Base-by-base conservation (phyloP, 148 eudicot species). In the Cornus florida region DNA sequence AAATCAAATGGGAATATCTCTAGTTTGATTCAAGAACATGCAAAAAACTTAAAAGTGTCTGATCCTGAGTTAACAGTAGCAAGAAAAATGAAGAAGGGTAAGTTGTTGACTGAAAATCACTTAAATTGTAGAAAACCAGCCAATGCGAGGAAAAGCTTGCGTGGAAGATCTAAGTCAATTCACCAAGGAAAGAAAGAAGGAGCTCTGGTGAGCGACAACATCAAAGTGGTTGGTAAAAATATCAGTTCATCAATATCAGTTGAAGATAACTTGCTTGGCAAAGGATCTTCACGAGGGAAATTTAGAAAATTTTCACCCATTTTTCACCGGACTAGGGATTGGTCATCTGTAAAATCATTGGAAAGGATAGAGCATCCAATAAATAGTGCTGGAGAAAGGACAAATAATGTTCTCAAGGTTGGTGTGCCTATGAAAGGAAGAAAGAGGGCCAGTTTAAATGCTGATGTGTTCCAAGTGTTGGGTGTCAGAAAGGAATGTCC, bases 401-500 rank as follows among this genome's bases (percentile, higher is more conserved):
- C 38, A 71, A 70, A 70, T 68, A 67, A 68, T 46, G 74, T 28
- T 16, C 17, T 46, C 75, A 80, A 80, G 72, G 67, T 65, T 23
- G 75, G 69, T 77, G 9, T 56, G 13, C 53, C 17, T 33, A 70
- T 78, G 76, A 77, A 70, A 82, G 74, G 88, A 68, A 86, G 69
- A 75, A 78, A 75, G 62, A 74, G 43, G 69, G 66, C 60, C 28
- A 39, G 20, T 70, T 24, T 73, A 50, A 57, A 62, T 72, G 46
- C 57, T 74, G 70, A 77, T 62, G 9, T 62, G 57, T 72, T 80
- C 46, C 80, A 69, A 50, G 43, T 71, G 64, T 62, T 12, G 32
- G 24, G 43, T 72, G 31, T 62, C 22, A 68, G 32, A 33, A 43
- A 56, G 23, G 76, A 35, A 82, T 39, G 31, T 14, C 64, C 71